Evolutionary conservation across 1,284 basidiomycete genomes (phyloP).

Genomic region (Ustilago vetiveriae): DNA sequence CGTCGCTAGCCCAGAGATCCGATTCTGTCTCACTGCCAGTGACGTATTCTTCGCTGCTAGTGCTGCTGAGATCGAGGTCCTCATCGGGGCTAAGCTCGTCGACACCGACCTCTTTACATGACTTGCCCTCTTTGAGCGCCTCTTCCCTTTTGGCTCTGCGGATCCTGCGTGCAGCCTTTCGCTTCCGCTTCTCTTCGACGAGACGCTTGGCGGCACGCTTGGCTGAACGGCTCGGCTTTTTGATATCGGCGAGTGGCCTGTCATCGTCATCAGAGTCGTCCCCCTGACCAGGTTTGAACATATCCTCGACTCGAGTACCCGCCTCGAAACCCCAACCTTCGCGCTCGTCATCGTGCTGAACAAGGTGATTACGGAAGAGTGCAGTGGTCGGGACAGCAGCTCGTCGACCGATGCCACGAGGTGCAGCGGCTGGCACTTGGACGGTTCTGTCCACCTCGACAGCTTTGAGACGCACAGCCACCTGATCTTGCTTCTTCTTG

Average conservation of each 20-base stretch:
- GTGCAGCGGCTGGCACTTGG: conserved; percentile 54
- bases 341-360: conserved; percentile 59
- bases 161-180: conserved; percentile 47
- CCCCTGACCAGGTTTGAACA: conserved; percentile 28
- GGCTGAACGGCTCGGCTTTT: conserved; percentile 34
- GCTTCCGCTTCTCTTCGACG: conserved; percentile 50
- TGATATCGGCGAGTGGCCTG: conserved; percentile 43
- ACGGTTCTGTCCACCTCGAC: conserved; percentile 37
- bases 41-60: conserved; percentile 35
- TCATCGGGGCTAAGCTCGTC: conserved; percentile 60
- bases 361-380: conserved; percentile 65
- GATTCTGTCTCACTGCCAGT: conserved; percentile 40
- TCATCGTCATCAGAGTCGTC: conserved; percentile 43
- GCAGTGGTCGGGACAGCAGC: conserved; percentile 61
- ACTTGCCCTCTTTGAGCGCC: conserved; percentile 43
- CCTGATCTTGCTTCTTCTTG: conserved; percentile 43
- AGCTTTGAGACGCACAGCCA: conserved; percentile 34
- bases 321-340: conserved; percentile 66
- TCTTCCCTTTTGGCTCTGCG: conserved; percentile 48
- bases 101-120: conserved; percentile 50
- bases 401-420: conserved; percentile 59
- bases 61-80: conserved; percentile 54
- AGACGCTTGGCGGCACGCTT: conserved; percentile 49
- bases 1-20: conserved; percentile 48
- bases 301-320: conserved; percentile 36